These are phyloP conservation scores for Cryptococcus deneoformans DNA, from an alignment of 1,284 basidiomycete species.

Conservation along the genomic window DNA sequence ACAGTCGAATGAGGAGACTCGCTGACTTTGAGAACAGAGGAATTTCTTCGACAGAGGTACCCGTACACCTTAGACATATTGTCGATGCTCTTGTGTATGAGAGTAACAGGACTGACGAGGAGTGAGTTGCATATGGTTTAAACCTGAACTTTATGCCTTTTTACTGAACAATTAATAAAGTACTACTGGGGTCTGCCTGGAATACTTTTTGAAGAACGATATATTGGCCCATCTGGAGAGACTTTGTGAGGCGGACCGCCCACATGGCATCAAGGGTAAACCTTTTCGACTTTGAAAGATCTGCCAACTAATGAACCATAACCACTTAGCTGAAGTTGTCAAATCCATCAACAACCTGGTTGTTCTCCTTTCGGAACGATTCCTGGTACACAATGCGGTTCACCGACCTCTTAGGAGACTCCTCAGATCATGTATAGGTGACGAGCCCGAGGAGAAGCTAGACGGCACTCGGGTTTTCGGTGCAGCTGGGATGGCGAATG, in stretches of 20 bases:
- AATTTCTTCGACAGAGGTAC: slow-evolving; percentile 77
- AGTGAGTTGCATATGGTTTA: slow-evolving; percentile 56
- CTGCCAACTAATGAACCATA: neutral
- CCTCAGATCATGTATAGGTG: slow-evolving; percentile 85
- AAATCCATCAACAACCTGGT: slow-evolving; percentile 83
- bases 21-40: slow-evolving; percentile 52
- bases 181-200: slow-evolving; percentile 79
- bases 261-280: slow-evolving; percentile 68
- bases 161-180: slow-evolving; percentile 50
- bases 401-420: slow-evolving; percentile 83
- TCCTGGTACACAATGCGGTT: slow-evolving; percentile 83
- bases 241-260: slow-evolving; percentile 76
- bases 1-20: neutral
- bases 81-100: slow-evolving; percentile 85
- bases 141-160: neutral
- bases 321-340: slow-evolving; percentile 64
- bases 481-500: slow-evolving; percentile 62
- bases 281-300: neutral
- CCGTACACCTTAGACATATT: slow-evolving; percentile 72
- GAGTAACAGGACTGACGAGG: slow-evolving; percentile 74
- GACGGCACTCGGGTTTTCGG: slow-evolving; percentile 74
- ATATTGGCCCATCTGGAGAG: slow-evolving; percentile 78
- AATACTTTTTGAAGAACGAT: slow-evolving; percentile 88
- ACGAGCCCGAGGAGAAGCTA: slow-evolving; percentile 76
- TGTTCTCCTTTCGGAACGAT: slow-evolving; percentile 81